These are phyloP conservation scores for Botrytis cinerea DNA, from an alignment of 2,329 filamentous ascomycete species.

Conservation along the genomic window DNA sequence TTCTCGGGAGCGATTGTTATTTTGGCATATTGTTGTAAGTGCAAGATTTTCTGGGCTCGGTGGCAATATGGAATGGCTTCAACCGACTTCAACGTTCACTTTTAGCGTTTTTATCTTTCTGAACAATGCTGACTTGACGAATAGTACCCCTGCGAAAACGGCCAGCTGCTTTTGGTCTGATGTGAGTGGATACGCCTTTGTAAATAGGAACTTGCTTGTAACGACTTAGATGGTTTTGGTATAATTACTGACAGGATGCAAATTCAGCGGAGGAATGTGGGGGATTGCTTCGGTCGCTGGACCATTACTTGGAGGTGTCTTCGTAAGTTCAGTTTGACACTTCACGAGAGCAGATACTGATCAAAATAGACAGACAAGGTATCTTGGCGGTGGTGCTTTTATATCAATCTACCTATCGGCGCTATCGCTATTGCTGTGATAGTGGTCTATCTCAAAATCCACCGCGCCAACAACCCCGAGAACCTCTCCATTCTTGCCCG, in stretches of 20 bases:
- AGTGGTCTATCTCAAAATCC: constrained; percentile 47
- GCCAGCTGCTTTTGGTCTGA: constrained; percentile 39
- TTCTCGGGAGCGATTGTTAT: constrained; percentile 43
- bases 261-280: constrained; percentile 34
- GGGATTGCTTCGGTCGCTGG: constrained; percentile 41
- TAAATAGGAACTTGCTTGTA: not conserved
- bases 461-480: constrained; percentile 41
- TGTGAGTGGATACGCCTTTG: constrained; percentile 21
- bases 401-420: constrained; percentile 40
- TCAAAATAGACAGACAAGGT: constrained; percentile 29
- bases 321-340: constrained; percentile 26
- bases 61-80: not conserved
- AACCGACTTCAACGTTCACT: not conserved
- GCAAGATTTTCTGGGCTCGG: not conserved
- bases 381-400: constrained; percentile 42
- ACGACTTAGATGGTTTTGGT: not conserved
- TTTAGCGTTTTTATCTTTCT: not conserved
- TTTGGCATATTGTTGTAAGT: constrained; percentile 33
- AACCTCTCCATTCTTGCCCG: constrained; percentile 33
- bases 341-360: constrained; percentile 7
- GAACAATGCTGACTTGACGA: constrained; percentile 36
- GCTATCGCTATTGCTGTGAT: constrained; percentile 45
- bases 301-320: constrained; percentile 40
- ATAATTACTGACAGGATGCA: not conserved
- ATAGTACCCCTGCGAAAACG: constrained; percentile 36